Base-by-base conservation (phyloP, 371 early-diverging fungal species). In the Mortierella sp. region DNA sequence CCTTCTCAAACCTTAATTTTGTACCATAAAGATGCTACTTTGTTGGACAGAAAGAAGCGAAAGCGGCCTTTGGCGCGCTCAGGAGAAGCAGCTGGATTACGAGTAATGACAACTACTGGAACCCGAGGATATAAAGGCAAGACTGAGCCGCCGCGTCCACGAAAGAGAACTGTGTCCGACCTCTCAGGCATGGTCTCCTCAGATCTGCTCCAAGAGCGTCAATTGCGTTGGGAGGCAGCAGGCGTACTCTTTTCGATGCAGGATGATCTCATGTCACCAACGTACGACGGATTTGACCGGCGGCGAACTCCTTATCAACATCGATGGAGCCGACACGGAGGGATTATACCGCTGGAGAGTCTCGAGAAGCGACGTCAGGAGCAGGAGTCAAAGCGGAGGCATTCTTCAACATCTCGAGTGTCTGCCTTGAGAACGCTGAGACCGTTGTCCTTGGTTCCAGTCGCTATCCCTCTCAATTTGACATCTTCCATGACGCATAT, bases 161-260 rank as follows among this genome's bases (percentile, higher is more conserved):
- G 82, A 45, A 84, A 84, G 48, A 52, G 85, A 57, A 84, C 85
- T 19, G 71, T 84, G 72, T 84, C 85, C 16, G 85, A 84, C 74
- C 45, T 84, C 10, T 84, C 85, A 48, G 85, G 85, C 6, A 84
- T 80, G 80, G 81, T 81, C 26, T 74, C 65, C 24, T 78, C 81
- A 3, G 77, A 78, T 6, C 50, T 78, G 19, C 26, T 75, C 16
- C 70, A 68, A 34, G 74, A 80, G 48, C 80, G 76, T 31, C 82
- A 78, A 34, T 54, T 80, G n/a, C 82, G 80, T 60, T 60, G 82
- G 31, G 87, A 86, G 58, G 87, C 87, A 7, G 87, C 87, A 0
- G 87, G 83, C 0, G 78, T 80, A 3, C 74, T 86, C 24, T 86
- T 86, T 44, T 70, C 87, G 9, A 86, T 86, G 87, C 82, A 82